Conservation (phyloP, 2,329 filamentous ascomycete genomes). For the Hirsutella minnesotensis region DNA sequence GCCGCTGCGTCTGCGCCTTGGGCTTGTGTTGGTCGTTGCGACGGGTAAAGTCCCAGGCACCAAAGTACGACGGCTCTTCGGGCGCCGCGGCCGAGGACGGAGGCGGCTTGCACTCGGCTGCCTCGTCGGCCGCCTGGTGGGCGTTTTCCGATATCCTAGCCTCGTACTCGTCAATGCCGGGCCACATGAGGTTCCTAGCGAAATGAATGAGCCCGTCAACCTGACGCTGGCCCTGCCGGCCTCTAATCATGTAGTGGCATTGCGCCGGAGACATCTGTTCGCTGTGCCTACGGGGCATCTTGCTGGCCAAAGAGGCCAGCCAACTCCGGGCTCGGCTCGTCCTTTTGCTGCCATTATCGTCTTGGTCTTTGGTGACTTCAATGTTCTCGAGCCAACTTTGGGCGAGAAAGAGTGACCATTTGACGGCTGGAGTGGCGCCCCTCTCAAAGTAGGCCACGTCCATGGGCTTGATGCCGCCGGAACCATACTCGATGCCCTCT, state of each 20-base stretch:
- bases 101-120: slow-evolving; percentile 22
- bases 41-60: slow-evolving; percentile 23
- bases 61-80: slow-evolving; percentile 35
- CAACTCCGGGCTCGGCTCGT: slow-evolving; percentile 25
- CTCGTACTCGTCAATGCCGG: slow-evolving; percentile 41
- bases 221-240: slow-evolving; percentile 45
- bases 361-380: slow-evolving; percentile 36
- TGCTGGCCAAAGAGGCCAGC: slow-evolving; percentile 46
- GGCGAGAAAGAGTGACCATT: slow-evolving; percentile 55
- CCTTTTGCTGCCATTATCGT: slow-evolving; percentile 4
- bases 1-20: slow-evolving; percentile 29
- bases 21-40: slow-evolving; percentile 16
- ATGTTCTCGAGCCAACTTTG: slow-evolving; percentile 59
- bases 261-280: slow-evolving; percentile 19
- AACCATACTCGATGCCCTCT: slow-evolving; percentile 43
- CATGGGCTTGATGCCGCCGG: slow-evolving; percentile 38
- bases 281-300: slow-evolving; percentile 32
- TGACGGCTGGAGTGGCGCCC: slow-evolving; percentile 48
- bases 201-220: slow-evolving; percentile 52
- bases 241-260: slow-evolving; percentile 37
- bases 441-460: slow-evolving; percentile 51
- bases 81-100: slow-evolving; percentile 20
- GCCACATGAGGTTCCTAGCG: slow-evolving; percentile 51
- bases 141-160: slow-evolving; percentile 36
- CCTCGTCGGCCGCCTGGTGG: slow-evolving; percentile 23